phyloP scores from a whole-genome alignment of 1,284 basidiomycete species.

The Apiotrichum montevideense region DNA sequence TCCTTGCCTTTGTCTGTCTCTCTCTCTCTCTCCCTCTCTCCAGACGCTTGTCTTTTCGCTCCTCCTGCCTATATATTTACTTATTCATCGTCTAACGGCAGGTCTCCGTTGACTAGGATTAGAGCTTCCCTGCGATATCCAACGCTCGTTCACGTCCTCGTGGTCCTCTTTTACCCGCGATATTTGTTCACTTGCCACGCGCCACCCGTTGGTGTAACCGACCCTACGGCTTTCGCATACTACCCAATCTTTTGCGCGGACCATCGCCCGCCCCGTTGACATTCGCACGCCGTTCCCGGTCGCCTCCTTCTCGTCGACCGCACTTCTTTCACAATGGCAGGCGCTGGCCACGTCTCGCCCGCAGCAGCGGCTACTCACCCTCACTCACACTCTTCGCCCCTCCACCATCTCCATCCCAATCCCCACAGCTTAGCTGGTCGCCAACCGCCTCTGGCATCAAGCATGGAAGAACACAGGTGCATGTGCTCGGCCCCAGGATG shows the following conservation, averaged over 20 bases:
- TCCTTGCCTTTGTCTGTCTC: background rate
- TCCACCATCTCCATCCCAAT: background rate
- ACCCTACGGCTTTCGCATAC: too few species aligned
- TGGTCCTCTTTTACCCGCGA: background rate
- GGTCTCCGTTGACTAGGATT: background rate
- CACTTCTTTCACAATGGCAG: background rate
- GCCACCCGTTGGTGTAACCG: too few species aligned
- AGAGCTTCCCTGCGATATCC: background rate
- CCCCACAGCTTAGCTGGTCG: background rate
- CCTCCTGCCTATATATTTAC: background rate
- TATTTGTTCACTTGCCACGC: background rate
- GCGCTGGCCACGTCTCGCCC: background rate
- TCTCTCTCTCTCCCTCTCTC: background rate
- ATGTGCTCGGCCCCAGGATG: slow-evolving; percentile 16
- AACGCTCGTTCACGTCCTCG: background rate
- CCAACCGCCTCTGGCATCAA: slow-evolving; percentile 2
- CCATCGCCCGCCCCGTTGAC: too few species aligned
- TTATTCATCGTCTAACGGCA: background rate
- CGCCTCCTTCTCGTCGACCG: too few species aligned
- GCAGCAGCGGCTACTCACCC: background rate
- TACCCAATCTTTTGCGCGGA: too few species aligned
- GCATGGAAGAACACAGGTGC: slow-evolving; percentile 16
- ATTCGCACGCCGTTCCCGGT: too few species aligned
- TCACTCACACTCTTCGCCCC: background rate
- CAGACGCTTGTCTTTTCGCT: too few species aligned